Evolutionary conservation across 2,329 filamentous ascomycete genomes (phyloP), one percentile per base, ranked within the genome.

Genomic region (Neoascochyta sp.): DNA sequence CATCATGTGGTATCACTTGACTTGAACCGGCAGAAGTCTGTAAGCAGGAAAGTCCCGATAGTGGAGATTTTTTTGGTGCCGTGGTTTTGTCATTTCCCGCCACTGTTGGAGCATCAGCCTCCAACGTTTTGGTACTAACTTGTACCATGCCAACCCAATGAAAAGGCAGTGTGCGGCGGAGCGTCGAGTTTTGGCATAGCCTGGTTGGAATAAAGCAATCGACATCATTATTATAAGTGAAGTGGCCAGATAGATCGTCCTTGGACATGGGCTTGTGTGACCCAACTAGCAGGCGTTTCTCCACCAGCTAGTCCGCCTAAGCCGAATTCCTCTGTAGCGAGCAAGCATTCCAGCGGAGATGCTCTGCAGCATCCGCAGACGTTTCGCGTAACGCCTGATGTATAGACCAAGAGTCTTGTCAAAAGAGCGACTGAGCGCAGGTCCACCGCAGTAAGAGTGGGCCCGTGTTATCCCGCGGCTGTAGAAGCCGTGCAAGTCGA

Each of bases 351-450:
- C 41, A 20, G 31, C 30, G 32, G 34, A 29, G 27, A 32, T 32
- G 18, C 16, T 32, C 16, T 32, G 29, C 29, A 36, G 33, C 40
- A 39, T 32, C 36, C 33, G 34, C 42, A 32, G 32, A 35, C 16
- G 30, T 39, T 34, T 33, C 32, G 43, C 39, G 42, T 48, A 36
- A 51, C 47, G 24, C 16, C 21, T 33, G 49, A 40, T 26, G 45
- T 34, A 39, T 26, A 36, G 28, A 6, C 29, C 22, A 36, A 38
- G 20, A 26, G 28, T 29, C n/a, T 24, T 19, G 16, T 35, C 19
- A 15, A 32, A 26, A 41, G 22, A 22, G 36, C n/a, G 42, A 39
- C 22, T 36, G 32, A 45, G 44, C 52, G 45, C 45, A 43, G 39
- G 36, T 36, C 22, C 22, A 21, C 16, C 12, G 31, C 30, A 12